Evolutionary conservation across 495 filamentous ascomycete genomes (phyloP).

Genomic region (Trichocladium uniseriatum): DNA sequence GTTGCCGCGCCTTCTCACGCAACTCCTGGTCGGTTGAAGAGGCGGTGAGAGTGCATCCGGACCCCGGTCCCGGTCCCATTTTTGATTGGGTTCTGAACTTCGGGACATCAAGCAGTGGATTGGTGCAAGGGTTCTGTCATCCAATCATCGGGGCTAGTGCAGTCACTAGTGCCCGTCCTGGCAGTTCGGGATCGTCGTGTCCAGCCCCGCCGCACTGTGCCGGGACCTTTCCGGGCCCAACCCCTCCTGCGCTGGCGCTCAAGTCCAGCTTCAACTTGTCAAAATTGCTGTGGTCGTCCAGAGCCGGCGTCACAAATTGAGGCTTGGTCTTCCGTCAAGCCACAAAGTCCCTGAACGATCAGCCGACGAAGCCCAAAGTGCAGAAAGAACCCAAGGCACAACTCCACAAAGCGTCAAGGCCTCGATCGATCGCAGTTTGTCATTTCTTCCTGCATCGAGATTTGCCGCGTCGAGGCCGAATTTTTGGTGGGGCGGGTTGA

Average conservation of each 20-base stretch:
- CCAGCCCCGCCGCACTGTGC: slow-evolving; percentile 27
- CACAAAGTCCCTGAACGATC: too few species aligned
- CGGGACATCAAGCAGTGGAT: slow-evolving; percentile 18
- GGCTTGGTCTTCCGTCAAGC: too few species aligned
- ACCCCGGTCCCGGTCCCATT: slow-evolving; percentile 19
- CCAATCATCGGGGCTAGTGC: slow-evolving; percentile 18
- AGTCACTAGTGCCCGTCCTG: slow-evolving; percentile 4
- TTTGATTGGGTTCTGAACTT: slow-evolving; percentile 22
- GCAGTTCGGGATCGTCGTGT: slow-evolving; percentile 10
- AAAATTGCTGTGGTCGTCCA: slow-evolving; percentile 7
- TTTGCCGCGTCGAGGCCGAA: too few species aligned
- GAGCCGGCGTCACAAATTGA: too few species aligned
- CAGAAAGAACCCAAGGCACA: too few species aligned
- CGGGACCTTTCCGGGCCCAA: slow-evolving; percentile 17
- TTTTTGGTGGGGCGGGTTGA: slow-evolving; percentile 6
- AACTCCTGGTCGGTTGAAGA: slow-evolving; percentile 27
- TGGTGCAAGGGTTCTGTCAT: slow-evolving; percentile 14
- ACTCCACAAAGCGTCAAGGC: too few species aligned
- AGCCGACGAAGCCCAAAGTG: too few species aligned
- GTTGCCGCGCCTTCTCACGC: slow-evolving; percentile 13
- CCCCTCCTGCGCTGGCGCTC: too few species aligned
- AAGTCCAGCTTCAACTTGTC: neutral
- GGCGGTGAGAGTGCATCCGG: slow-evolving; percentile 31
- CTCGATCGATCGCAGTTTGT: too few species aligned
- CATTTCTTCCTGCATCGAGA: too few species aligned